These are phyloP conservation scores for Suillus tomentosus DNA, from an alignment of 768 basidiomycete genomes.

Conservation along the genomic window DNA sequence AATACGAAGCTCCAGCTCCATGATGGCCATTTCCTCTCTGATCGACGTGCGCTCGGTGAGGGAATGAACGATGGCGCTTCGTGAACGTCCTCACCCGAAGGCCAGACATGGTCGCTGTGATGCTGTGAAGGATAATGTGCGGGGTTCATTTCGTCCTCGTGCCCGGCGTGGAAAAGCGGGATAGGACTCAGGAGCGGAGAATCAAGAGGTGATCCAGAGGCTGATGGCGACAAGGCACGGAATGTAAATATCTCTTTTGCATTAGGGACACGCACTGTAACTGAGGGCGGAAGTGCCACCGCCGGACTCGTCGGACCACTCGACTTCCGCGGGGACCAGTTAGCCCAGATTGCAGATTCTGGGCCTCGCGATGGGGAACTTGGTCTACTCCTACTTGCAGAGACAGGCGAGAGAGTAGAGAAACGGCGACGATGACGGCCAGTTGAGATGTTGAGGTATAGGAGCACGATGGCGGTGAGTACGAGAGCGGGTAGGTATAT, in stretches of 20 bases:
- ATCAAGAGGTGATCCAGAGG: slow-evolving; percentile 38
- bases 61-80: slow-evolving; percentile 25
- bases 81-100: slow-evolving; percentile 23
- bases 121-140: slow-evolving; percentile 48
- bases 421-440: slow-evolving; percentile 19
- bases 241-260: slow-evolving; percentile 37
- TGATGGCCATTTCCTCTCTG: slow-evolving; percentile 22
- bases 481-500: slow-evolving; percentile 67
- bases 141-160: slow-evolving; percentile 51
- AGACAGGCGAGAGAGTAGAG: slow-evolving; percentile 33
- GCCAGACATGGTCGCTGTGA: slow-evolving; percentile 38
- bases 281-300: slow-evolving; percentile 36
- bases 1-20: slow-evolving; percentile 55
- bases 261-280: slow-evolving; percentile 40
- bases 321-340: slow-evolving; percentile 47
- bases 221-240: slow-evolving; percentile 38
- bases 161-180: slow-evolving; percentile 40
- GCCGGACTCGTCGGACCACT: slow-evolving; percentile 42
- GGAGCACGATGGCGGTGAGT: slow-evolving; percentile 51
- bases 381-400: slow-evolving; percentile 32
- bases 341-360: slow-evolving; percentile 39
- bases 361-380: slow-evolving; percentile 29
- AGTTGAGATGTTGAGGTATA: slow-evolving; percentile 44
- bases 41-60: slow-evolving; percentile 36
- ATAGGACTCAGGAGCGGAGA: slow-evolving; percentile 42